Base-by-base conservation (phyloP, 768 basidiomycete genomes). In the Tulasnella calospora region DNA sequence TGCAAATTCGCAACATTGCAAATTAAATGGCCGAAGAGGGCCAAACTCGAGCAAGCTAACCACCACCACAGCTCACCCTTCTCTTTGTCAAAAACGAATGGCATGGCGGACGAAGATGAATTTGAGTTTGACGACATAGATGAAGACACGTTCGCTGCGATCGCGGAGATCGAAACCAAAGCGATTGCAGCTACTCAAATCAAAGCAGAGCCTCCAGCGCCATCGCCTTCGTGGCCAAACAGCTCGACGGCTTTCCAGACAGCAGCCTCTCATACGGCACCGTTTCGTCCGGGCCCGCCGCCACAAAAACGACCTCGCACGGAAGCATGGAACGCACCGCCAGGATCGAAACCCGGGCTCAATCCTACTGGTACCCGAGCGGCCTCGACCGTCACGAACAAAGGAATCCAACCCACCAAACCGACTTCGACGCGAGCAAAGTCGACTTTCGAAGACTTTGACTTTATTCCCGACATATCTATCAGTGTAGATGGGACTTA, bases 61-160 rank as follows among this genome's bases (percentile, higher is more conserved):
- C 61, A 67, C 30, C 61, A 67, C 61, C 61, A 67, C 61, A 67
- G 61, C 61, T 67, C 61, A 27, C 5, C 27, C 36, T 17, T 36
- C 33, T n/a, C 71, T 40, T 72, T 72, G 38, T 67, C 35, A 35
- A 2, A 72, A 72, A 40, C 44, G 71, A 40, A 72, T 72, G 71
- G 71, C 61, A 67, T 67, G 61, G 61, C 61, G 61, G 61, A 67
- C 61, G 61, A 72, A 40, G 71, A 72, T 46, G 71, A 72, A 30
- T 72, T 72, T 35, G 71, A 72, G 71, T 72, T 72, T 17, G 71
- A 72, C 30, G 71, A 72, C 38, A 40, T 72, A 46, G 71, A 72
- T 30, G 38, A 41, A 23, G 44, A 40, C 17, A 46, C 44, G 27
- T 23, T 72, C n/a, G 21, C 35, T 27, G 38, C 38, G 23, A 72